Evolutionary conservation across 2,329 filamentous ascomycete genomes (phyloP), one percentile per base, ranked within the genome.

Genomic region (Colletotrichum sp.): DNA sequence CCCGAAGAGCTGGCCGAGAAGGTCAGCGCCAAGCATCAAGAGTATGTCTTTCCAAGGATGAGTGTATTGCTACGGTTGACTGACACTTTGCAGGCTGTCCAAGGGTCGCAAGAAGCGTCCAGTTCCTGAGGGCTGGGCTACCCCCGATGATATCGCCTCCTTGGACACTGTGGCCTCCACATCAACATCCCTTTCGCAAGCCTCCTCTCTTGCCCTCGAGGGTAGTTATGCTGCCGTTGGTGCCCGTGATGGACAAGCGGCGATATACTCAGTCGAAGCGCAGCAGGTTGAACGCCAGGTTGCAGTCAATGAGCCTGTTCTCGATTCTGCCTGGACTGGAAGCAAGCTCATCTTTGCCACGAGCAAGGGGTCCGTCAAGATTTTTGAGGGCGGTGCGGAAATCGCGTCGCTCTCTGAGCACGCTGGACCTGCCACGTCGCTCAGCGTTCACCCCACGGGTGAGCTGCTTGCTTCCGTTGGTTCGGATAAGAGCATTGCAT

Each of bases 21-120:
- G 81, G 92, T 99, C 66, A 94, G 98, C 76, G 92, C 92, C 83
- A 94, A 94, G 80, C 95, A 98, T 82, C 90, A 94, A 83, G 90
- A 90, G 94, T 97, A 91, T 75, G 94, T 89, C 67, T 6, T 48
- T 7, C 59, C 36, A n/a, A 26, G 21, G 55, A 43, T 38, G 43
- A 58, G 13, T 8, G 9, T 16, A 24, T 66, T 43, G 75, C 81
- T 73, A 34, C 48, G 36, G 4, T 21, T 28, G 18, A 67, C 62
- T 69, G 38, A 73, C 28, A 24, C 12, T 21, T 77, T 77, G 79
- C 74, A 98, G 95, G 80, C 90, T 98, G 74, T 97, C 95, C 74
- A 95, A 95, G 83, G 94, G 94, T 63, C 94, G 97, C 81, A 95
- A 96, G 86, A 98, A 97, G 90, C 94, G 97, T 76, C 91, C 95